Evolutionary conservation across 306 rosid genomes (phyloP).

Genomic region (Arachis hypogaea): DNA sequence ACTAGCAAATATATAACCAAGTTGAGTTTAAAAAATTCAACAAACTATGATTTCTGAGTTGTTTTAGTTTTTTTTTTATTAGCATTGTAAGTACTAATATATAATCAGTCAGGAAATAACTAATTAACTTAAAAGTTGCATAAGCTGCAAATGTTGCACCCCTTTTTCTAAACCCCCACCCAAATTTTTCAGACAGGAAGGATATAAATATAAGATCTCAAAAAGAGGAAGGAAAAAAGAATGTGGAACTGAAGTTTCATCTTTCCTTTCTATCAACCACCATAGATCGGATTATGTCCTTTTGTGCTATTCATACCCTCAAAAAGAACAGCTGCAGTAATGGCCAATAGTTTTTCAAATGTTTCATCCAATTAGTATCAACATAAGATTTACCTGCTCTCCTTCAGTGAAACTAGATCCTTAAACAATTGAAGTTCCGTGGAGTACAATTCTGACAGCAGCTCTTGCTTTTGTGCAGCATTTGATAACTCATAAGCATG

Average conservation of each 20-base stretch:
- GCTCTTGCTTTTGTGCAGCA: conserved; percentile 82
- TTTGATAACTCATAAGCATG: conserved; percentile 80
- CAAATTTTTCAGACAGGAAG: not conserved
- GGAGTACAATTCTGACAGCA: conserved; percentile 78
- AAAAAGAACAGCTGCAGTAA: not conserved
- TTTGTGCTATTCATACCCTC: not conserved
- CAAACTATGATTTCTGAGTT: conserved; percentile 1
- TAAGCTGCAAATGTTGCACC: conserved; percentile 2
- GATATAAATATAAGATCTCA: conserved; percentile 12
- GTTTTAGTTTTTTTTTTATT: not conserved
- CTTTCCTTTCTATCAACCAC: conserved; percentile 5
- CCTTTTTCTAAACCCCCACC: conserved; percentile 13
- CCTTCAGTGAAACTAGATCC: conserved; percentile 70
- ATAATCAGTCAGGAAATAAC: conserved; percentile 1
- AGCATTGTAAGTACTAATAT: conserved; percentile 1
- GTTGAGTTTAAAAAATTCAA: conserved; percentile 4
- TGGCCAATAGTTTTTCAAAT: not conserved
- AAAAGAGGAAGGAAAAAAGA: not conserved
- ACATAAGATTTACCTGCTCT: conserved; percentile 70
- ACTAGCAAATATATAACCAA: conserved; percentile 16
- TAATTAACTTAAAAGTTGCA: conserved; percentile 1
- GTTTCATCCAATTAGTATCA: not conserved
- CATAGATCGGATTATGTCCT: not conserved
- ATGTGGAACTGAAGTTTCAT: conserved; percentile 11
- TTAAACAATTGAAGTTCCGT: conserved; percentile 83